These are phyloP conservation scores for Macrocybe gigantea DNA, from an alignment of 768 basidiomycete genomes.

Conservation along the genomic window DNA sequence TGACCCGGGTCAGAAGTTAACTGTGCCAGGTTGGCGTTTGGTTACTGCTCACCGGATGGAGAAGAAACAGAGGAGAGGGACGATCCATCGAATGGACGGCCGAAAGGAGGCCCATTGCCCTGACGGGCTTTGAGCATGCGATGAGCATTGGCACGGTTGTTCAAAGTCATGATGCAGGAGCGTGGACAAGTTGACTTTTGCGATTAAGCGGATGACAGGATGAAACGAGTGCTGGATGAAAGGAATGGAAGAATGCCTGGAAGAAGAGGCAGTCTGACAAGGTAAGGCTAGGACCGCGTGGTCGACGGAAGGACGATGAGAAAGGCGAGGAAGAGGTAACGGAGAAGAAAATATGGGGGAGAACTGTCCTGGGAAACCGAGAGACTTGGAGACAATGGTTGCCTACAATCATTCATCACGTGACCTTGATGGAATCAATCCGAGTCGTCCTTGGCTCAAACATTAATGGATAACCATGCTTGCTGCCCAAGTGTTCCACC, in stretches of 20 bases:
- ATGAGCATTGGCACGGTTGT: slow-evolving; percentile 21
- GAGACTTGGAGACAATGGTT: not conserved
- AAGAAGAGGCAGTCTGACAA: too few relatives aligned
- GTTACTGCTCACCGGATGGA: not conserved
- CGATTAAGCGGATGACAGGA: slow-evolving; percentile 6
- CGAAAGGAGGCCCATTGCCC: not conserved
- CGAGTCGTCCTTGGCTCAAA: not conserved
- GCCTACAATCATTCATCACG: not conserved
- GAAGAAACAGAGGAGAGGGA: too few relatives aligned
- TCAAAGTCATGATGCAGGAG: slow-evolving; percentile 19
- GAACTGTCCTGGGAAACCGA: slow-evolving; percentile 1
- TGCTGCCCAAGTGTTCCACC: too few relatives aligned
- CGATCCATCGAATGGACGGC: too few relatives aligned
- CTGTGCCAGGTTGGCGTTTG: not conserved
- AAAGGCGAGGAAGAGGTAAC: not conserved
- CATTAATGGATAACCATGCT: not conserved
- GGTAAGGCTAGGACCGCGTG: not conserved
- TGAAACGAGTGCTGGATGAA: slow-evolving; percentile 13
- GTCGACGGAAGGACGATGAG: not conserved
- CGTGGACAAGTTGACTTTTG: not conserved
- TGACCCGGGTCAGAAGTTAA: not conserved
- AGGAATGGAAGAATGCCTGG: not conserved
- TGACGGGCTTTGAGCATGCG: slow-evolving; percentile 20
- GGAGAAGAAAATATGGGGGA: not conserved
- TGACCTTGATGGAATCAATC: not conserved